phyloP scores from a whole-genome alignment of 805 yeast species.

The Candida krabiensis region DNA sequence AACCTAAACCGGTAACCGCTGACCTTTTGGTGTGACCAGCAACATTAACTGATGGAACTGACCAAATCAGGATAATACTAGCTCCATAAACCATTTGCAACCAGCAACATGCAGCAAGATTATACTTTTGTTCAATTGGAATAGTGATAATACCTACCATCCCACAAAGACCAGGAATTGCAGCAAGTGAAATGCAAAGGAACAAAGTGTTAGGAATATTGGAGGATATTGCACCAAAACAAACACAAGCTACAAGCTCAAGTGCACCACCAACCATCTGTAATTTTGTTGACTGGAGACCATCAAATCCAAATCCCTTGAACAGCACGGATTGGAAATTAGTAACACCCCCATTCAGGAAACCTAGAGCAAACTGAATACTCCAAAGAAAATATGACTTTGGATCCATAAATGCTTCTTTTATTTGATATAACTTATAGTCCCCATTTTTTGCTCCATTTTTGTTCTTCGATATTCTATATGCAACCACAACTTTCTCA shows the following conservation, averaged over 20 bases:
- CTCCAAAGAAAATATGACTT: conserved; percentile 26
- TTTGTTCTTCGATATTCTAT: conserved; percentile 28
- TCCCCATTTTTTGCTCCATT: conserved; percentile 29
- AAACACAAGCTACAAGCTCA: conserved; percentile 5
- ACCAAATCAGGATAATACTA: conserved; percentile 11
- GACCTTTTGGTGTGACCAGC: conserved; percentile 56
- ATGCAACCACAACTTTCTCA: conserved; percentile 24
- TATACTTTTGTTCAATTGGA: conserved; percentile 36
- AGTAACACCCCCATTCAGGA: conserved; percentile 29
- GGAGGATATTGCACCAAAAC: conserved; percentile 2
- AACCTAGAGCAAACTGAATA: conserved; percentile 13
- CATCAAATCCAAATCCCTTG: conserved; percentile 15
- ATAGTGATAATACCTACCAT: conserved; percentile 38
- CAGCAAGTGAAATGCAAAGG: conserved; percentile 24
- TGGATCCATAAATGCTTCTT: conserved; percentile 23
- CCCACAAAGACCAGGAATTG: conserved; percentile 45
- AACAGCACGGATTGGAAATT: conserved; percentile 29
- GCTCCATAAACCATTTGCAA: conserved; percentile 25
- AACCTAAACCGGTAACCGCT: conserved; percentile 41
- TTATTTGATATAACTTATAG: conserved; percentile 24
- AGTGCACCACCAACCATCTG: conserved; percentile 9
- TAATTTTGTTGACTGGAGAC: conserved; percentile 6
- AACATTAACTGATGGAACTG: conserved; percentile 29
- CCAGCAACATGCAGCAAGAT: conserved; percentile 16
- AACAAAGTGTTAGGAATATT: conserved; percentile 24